phyloP scores from a whole-genome alignment of 495 filamentous ascomycete species.

The Penicillium fimorum region DNA sequence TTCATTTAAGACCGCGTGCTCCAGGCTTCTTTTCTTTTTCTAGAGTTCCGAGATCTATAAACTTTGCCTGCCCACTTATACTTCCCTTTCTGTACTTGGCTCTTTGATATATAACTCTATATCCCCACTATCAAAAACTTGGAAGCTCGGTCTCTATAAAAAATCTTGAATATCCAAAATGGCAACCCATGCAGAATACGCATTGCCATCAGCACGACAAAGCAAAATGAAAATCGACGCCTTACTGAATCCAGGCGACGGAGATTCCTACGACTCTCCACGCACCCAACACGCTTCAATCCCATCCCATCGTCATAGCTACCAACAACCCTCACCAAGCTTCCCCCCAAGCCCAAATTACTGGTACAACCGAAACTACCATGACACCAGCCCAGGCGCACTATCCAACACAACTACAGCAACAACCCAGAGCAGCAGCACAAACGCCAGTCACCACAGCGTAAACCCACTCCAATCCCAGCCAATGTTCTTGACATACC shows the following conservation, averaged over 20 bases:
- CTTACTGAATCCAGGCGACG: constrained; percentile 32
- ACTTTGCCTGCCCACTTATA: constrained; percentile 18
- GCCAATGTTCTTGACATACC: constrained; percentile 27
- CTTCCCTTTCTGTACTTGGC: constrained; percentile 9
- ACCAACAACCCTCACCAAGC: constrained; percentile 23
- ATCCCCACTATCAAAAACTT: constrained; percentile 6
- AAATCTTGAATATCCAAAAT: constrained; percentile 7
- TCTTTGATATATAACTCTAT: constrained; percentile 9
- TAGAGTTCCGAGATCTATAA: constrained; percentile 27
- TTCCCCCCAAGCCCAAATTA: constrained; percentile 35
- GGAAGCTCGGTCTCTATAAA: constrained; percentile 3
- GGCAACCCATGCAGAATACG: constrained; percentile 22
- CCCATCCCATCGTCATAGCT: constrained; percentile 16
- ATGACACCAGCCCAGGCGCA: constrained; percentile 24
- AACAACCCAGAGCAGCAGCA: constrained; percentile 20
- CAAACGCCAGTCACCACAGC: constrained; percentile 3
- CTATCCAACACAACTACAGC: constrained; percentile 13
- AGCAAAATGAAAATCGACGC: constrained; percentile 45
- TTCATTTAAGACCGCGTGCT: constrained; percentile 27
- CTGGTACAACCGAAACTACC: constrained; percentile 29
- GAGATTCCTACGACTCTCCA: constrained; percentile 21
- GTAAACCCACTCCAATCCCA: constrained; percentile 18
- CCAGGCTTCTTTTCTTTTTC: constrained; percentile 19
- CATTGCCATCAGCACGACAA: constrained; percentile 28
- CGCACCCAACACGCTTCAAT: constrained; percentile 26